Evolutionary conservation across 306 rosid genomes (phyloP).

Genomic region (Pterocarpus macrocarpus): DNA sequence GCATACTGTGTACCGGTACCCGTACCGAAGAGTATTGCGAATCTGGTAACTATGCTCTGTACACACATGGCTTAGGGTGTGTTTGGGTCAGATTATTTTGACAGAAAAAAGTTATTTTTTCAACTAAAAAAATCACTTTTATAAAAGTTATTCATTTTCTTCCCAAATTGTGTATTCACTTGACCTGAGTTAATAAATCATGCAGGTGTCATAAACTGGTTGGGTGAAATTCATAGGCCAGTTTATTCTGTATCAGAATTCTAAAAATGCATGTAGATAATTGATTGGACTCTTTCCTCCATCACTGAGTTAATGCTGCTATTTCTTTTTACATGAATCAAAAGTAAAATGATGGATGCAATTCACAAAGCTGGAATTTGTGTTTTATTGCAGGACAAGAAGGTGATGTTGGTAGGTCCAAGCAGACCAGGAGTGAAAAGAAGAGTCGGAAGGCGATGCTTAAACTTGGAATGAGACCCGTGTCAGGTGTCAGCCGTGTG

Average conservation of each 20-base stretch:
- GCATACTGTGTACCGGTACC: too few species aligned
- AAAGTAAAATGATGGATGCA: slow-evolving; percentile 1
- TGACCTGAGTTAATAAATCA: slow-evolving; percentile 2
- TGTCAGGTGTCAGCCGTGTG: slow-evolving; percentile 85
- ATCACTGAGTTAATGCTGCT: neutral
- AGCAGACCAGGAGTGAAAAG: slow-evolving; percentile 92
- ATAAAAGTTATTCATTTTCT: too few species aligned
- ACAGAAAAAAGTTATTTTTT: too few species aligned
- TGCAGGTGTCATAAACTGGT: neutral
- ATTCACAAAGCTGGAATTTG: slow-evolving; percentile 26
- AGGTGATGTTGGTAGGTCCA: slow-evolving; percentile 85
- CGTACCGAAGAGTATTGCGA: too few species aligned
- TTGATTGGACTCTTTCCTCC: neutral
- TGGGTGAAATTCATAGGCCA: neutral
- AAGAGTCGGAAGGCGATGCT: slow-evolving; percentile 94
- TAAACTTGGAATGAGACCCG: slow-evolving; percentile 90
- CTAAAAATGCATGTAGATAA: too few species aligned
- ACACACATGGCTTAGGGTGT: too few species aligned
- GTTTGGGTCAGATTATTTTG: too few species aligned
- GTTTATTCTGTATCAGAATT: too few species aligned
- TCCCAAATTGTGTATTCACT: too few species aligned
- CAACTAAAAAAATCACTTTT: too few species aligned
- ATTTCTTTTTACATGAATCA: slow-evolving; percentile 14
- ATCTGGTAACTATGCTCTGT: too few species aligned
- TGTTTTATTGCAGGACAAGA: slow-evolving; percentile 53